A percentile compares a stretch with the other conserved stretches of the same genome.
Conservation (phyloP, 225 moss, liverwort and hornwort species). For the Pseudisothecium myosuroides region DNA sequence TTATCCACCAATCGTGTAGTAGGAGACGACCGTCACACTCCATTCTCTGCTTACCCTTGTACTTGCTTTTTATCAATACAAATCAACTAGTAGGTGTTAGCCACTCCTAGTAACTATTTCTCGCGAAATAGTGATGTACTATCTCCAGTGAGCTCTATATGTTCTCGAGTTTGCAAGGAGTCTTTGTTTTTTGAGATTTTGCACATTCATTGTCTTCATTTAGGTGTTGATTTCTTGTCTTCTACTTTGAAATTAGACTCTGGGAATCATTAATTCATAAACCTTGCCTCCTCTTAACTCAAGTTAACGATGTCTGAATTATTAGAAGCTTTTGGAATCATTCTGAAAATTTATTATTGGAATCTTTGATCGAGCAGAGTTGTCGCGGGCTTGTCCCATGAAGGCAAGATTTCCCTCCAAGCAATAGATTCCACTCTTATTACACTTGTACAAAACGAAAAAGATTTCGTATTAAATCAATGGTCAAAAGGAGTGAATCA, state of each 20-base stretch:
- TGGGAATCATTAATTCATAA: neutral
- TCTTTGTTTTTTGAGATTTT: neutral
- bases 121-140: neutral
- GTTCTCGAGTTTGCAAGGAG: neutral
- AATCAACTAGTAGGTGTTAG: neutral
- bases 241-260: neutral
- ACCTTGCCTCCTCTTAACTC: neutral
- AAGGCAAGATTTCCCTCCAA: conserved; percentile 7
- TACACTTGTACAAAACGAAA: conserved; percentile 25
- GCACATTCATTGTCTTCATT: neutral
- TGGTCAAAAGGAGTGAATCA: neutral
- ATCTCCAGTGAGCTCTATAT: neutral
- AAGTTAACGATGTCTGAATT: neutral
- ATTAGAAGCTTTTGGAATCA: neutral
- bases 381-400: neutral
- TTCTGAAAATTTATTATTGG: neutral
- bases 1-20: neutral
- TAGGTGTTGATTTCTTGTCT: neutral
- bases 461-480: conserved; percentile 5
- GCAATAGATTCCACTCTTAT: conserved; percentile 23
- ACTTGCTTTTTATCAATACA: neutral
- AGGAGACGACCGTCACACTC: neutral
- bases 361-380: conserved; percentile 16
- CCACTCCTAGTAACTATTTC: neutral
- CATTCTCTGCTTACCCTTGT: neutral